Evolutionary conservation across 2,329 filamentous ascomycete species (phyloP).

Genomic region (Didymellaceae sp.): DNA sequence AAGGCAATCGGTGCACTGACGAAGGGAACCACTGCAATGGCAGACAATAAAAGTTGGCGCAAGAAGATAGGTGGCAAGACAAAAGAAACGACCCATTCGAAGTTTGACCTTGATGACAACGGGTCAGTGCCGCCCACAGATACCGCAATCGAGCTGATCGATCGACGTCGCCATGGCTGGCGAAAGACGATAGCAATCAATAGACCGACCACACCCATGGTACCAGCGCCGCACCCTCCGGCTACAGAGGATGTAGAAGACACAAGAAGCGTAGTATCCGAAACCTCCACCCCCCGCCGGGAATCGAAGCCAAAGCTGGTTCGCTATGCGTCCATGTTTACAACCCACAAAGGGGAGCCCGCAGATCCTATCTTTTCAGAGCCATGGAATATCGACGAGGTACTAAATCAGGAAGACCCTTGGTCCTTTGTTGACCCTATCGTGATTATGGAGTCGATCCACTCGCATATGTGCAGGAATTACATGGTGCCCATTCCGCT

Average conservation of each 20-base stretch:
- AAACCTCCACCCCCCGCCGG: constrained; percentile 37
- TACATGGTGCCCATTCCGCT: constrained; percentile 33
- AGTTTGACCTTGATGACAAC: constrained; percentile 10
- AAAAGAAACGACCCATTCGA: constrained; percentile 20
- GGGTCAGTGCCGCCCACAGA: not conserved
- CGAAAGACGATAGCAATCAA: constrained; percentile 32
- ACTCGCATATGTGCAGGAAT: constrained; percentile 31
- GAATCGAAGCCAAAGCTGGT: constrained; percentile 49
- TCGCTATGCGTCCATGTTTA: constrained; percentile 49
- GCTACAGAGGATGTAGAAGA: constrained; percentile 36
- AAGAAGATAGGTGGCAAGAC: constrained; percentile 27
- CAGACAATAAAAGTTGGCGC: constrained; percentile 31
- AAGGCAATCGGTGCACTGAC: not conserved
- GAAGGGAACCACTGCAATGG: constrained; percentile 2
- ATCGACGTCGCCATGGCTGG: constrained; percentile 31
- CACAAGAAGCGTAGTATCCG: constrained; percentile 38
- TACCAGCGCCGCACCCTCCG: constrained; percentile 17
- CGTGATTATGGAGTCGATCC: constrained; percentile 33
- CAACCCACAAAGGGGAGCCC: constrained; percentile 27
- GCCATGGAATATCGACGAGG: constrained; percentile 36
- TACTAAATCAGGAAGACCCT: constrained; percentile 7
- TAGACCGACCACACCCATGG: constrained; percentile 31
- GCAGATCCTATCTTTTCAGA: constrained; percentile 33
- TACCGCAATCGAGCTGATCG: constrained; percentile 19
- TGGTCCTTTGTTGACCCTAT: constrained; percentile 35